Conservation (phyloP, 345 rosid species). For the Pistacia atlantica region DNA sequence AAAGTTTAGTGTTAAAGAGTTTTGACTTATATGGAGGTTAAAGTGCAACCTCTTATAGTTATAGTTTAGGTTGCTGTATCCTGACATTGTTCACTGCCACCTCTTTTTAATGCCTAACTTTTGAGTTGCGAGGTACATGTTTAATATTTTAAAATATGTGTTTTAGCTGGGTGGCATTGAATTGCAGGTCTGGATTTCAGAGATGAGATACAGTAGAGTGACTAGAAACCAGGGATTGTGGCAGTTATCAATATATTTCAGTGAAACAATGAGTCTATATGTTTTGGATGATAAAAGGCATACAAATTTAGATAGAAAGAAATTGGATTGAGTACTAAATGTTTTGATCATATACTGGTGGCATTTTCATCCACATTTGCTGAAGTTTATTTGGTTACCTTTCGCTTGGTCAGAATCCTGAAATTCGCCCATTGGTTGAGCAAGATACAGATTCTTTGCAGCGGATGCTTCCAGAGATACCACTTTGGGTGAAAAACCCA, state of each 20-base stretch:
- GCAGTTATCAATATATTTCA: neutral
- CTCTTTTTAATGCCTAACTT: neutral
- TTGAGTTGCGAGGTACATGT: neutral
- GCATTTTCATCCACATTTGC: neutral
- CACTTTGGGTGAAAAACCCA: constrained; percentile 91
- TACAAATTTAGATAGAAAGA: neutral
- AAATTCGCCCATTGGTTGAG: constrained; percentile 63
- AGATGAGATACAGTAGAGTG: neutral
- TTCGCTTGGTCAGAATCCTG: constrained; percentile 62
- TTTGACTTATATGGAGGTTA: neutral
- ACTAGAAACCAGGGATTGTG: neutral
- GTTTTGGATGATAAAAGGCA: neutral
- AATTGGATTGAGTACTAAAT: neutral
- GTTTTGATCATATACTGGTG: neutral
- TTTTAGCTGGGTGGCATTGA: neutral
- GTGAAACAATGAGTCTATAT: too few species aligned
- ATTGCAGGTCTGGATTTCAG: neutral
- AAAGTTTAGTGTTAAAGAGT: constrained; percentile 4
- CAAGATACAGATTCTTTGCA: constrained; percentile 75
- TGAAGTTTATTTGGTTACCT: neutral
- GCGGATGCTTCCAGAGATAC: constrained; percentile 92
- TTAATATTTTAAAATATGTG: neutral
- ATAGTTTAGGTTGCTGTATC: neutral
- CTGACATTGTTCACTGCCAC: neutral
- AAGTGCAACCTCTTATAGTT: neutral